Evolutionary conservation across 176 grass and related monocot species (phyloP), one percentile per base, ranked within the genome.

Genomic region (Ananas comosus): DNA sequence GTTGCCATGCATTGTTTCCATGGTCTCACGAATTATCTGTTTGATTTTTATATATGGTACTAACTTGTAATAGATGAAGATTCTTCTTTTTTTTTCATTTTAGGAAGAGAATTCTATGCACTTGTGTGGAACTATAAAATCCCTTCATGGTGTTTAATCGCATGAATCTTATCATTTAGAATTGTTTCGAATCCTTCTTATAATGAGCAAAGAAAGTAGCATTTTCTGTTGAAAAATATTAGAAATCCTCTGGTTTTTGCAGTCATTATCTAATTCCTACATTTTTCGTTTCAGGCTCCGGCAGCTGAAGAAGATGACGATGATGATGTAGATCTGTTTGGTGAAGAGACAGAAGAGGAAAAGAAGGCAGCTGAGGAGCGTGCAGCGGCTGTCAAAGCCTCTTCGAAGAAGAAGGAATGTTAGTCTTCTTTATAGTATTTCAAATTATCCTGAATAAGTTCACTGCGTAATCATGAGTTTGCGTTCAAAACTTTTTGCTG

Each of bases 341-440:
- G 91, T 23, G 91, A 96, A 70, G 91, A 96, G 71, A 96, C 91
- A 11, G 91, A 96, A 66, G 91, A 96, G 77, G 91, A 96, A 80
- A 91, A 85, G 80, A 85, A 85, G 80, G 88, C 88, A 65, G 85
- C 87, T 81, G 85, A 87, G 64, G 82, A 75, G 63, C 85, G 85
- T 53, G 91, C 83, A 65, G 87, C 82, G 0, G 78, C 82, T 79
- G 77, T 66, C 8, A 96, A 96, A 86, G 82, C 91, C 49, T 83
- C 88, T 67, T 11, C 70, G 24, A 96, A 96, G 85, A 96, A 96
- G 91, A 96, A 96, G 67, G 91, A 96, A 75, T 81, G 91, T 96
- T 83, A 75, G 84, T 63, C 13, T 28, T 67, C 29, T 42, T 42
- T 42, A 4, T 42, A 42, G 33, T 42, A 42, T 42, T 42, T 42